Percentiles rank a stretch among this genome's conserved stretches.
phyloP scores from a whole-genome alignment of 108 stramenopile genomes.

The Conticribra weissflogii region DNA sequence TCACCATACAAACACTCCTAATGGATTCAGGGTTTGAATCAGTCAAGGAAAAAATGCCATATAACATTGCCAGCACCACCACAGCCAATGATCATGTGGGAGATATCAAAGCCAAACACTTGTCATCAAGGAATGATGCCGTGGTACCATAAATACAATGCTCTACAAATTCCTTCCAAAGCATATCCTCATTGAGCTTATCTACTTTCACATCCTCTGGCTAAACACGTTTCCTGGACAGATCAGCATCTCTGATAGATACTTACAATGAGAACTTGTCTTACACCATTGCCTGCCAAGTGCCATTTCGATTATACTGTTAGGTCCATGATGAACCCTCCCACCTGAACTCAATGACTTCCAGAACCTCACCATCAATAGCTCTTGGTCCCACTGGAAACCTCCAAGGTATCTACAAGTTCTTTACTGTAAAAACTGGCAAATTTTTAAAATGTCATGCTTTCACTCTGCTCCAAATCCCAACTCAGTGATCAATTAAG shows the following conservation, averaged over 20 bases:
- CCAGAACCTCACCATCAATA: conserved; percentile 28
- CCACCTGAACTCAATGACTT: conserved; percentile 9
- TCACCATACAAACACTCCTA: not conserved
- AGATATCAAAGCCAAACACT: conserved; percentile 9
- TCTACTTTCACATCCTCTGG: conserved; percentile 16
- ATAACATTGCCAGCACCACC: conserved; percentile 22
- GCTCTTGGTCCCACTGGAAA: too few species aligned
- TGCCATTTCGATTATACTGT: too few species aligned
- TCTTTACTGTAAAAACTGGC: conserved; percentile 30
- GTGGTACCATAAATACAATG: conserved; percentile 9
- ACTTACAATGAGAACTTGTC: too few species aligned
- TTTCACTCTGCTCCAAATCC: too few species aligned
- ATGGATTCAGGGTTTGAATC: conserved; percentile 22
- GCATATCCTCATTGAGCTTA: conserved; percentile 16
- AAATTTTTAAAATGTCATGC: conserved; percentile 17
- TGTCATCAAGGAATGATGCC: conserved; percentile 12
- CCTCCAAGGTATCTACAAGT: conserved; percentile 43
- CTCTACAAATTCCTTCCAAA: conserved; percentile 4
- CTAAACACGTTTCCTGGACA: conserved; percentile 29
- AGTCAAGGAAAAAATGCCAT: not conserved
- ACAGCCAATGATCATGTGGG: conserved; percentile 26
- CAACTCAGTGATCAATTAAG: conserved; percentile 20
- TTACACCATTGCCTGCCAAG: too few species aligned
- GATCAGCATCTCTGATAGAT: too few species aligned
- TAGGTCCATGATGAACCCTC: conserved; percentile 47